Evolutionary conservation across 78 protist genomes (phyloP).

Genomic region (Dictyostelium firmibasis): DNA sequence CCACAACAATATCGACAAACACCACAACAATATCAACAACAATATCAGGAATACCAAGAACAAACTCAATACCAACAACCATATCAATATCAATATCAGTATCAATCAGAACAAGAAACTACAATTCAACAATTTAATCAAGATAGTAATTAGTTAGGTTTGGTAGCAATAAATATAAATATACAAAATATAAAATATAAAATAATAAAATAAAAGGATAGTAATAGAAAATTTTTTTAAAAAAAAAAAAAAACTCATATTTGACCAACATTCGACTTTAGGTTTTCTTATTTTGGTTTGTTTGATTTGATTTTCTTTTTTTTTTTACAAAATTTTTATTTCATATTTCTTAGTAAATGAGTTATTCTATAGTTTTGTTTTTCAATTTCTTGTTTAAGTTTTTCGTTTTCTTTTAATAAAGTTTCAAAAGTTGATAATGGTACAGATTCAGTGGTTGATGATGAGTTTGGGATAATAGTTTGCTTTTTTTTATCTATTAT

Average conservation of each 20-base stretch:
- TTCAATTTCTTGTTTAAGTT: not conserved
- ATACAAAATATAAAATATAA: too few species aligned
- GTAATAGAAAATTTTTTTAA: not conserved
- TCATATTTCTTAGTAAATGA: not conserved
- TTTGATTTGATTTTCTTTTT: not conserved
- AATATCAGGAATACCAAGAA: not conserved
- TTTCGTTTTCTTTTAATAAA: slow-evolving; percentile 3
- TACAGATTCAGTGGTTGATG: not conserved
- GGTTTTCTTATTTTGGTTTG: not conserved
- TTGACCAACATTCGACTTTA: not conserved
- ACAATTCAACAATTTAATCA: not conserved
- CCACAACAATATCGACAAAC: not conserved
- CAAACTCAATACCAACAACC: not conserved
- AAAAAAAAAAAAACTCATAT: not conserved
- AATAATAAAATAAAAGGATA: not conserved
- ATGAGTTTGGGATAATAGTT: not conserved
- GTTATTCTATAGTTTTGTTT: not conserved
- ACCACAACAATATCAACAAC: not conserved
- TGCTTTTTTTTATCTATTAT: not conserved
- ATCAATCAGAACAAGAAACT: not conserved
- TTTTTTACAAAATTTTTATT: not conserved
- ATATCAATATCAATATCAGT: not conserved
- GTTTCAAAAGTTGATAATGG: not conserved
- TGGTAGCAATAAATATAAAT: not conserved
- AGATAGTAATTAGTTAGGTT: not conserved